Percentiles rank a stretch among this genome's conserved stretches.
Evolutionary conservation across 257 asterid genomes (phyloP).

Genomic region (Paulownia fortunei): DNA sequence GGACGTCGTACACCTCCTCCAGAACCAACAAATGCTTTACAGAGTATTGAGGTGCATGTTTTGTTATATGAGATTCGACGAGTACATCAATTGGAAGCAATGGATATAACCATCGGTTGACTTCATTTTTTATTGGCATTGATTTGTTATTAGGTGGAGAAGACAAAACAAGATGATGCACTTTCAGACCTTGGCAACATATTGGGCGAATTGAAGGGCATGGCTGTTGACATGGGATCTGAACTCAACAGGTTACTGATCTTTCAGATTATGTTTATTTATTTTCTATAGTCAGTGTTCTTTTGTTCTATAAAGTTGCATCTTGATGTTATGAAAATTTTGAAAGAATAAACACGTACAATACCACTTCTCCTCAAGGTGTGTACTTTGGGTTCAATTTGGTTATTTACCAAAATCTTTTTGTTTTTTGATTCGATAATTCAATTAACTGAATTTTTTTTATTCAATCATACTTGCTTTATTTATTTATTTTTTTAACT

Average conservation of each 20-base stretch:
- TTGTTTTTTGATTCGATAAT: too few relatives aligned
- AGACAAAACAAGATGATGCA: conserved; percentile 84
- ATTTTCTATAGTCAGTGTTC: not conserved
- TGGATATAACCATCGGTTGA: not conserved
- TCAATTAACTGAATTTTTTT: too few relatives aligned
- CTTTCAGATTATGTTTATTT: not conserved
- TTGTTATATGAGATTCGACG: not conserved
- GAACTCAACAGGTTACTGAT: conserved; percentile 67
- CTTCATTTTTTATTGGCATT: not conserved
- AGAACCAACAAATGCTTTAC: conserved; percentile 76
- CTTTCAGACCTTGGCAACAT: conserved; percentile 75
- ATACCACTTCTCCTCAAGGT: too few relatives aligned
- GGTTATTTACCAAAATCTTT: too few relatives aligned
- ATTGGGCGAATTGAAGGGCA: conserved; percentile 87
- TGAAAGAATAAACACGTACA: too few relatives aligned
- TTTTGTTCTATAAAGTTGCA: not conserved
- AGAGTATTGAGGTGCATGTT: conserved; percentile 73
- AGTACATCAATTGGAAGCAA: not conserved
- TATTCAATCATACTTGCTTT: too few relatives aligned
- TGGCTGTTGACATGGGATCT: conserved; percentile 87
- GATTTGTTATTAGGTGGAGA: conserved; percentile 61
- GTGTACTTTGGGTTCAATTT: too few relatives aligned
- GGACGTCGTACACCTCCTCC: conserved; percentile 66
- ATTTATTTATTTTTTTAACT: too few relatives aligned
- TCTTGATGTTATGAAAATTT: not conserved